A percentile compares a stretch with the other conserved stretches of the same genome.
Conservation (phyloP, 805 yeast genomes). For the Dipodascus albidus region DNA sequence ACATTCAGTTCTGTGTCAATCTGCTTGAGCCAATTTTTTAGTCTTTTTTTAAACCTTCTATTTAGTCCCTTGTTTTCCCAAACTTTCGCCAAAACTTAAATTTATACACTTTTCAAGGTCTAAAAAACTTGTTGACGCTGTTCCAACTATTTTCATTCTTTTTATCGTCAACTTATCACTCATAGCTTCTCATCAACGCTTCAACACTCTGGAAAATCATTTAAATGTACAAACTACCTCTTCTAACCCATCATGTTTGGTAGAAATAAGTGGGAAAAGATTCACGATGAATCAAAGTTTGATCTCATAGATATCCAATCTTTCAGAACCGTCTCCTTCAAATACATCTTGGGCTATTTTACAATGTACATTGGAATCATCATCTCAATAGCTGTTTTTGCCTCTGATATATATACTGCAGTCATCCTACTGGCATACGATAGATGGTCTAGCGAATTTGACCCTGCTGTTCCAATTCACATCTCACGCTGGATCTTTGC, state of each 20-base stretch:
- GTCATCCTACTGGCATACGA: conserved; percentile 61
- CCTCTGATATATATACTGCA: conserved; percentile 70
- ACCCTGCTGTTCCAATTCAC: conserved; percentile 38
- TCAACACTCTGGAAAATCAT: too few species aligned
- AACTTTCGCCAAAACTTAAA: too few species aligned
- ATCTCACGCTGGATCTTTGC: conserved; percentile 63
- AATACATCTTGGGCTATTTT: conserved; percentile 19
- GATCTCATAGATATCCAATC: conserved; percentile 11
- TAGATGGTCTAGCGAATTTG: conserved; percentile 46
- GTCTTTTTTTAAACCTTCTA: too few species aligned
- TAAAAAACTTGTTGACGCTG: too few species aligned
- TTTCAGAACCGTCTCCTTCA: conserved; percentile 14
- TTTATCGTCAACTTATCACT: too few species aligned
- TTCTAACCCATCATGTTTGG: conserved; percentile 1
- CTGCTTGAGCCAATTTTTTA: too few species aligned
- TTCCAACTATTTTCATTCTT: too few species aligned
- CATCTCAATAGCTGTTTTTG: conserved; percentile 35
- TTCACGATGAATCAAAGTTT: not conserved
- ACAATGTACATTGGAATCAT: conserved; percentile 38
- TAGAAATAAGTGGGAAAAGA: not conserved
- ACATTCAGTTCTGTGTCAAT: too few species aligned
- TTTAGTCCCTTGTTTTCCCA: too few species aligned
- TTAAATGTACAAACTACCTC: too few species aligned
- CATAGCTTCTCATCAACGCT: too few species aligned
- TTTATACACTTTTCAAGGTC: too few species aligned